Percentiles rank a stretch among this genome's conserved stretches.
These are phyloP conservation scores for Kluyveromyces marxianus DNA, from an alignment of 1,139 yeast genomes.

Conservation along the genomic window DNA sequence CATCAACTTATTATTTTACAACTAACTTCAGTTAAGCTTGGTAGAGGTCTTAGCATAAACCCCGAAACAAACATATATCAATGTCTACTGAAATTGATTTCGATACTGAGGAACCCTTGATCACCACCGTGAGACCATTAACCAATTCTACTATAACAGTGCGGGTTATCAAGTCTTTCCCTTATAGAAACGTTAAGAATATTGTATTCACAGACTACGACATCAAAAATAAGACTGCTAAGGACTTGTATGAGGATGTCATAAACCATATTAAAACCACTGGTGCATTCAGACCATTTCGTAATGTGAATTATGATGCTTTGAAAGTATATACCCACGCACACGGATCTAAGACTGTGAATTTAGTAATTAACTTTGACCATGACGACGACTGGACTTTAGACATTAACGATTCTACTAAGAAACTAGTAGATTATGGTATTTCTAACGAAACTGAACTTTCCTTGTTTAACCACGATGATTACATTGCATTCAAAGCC, in stretches of 20 bases:
- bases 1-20: no score
- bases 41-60: no score
- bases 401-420: slow-evolving; percentile 34
- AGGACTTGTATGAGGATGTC: slow-evolving; percentile 48
- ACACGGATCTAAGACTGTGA: slow-evolving; percentile 90
- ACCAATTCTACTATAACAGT: slow-evolving; percentile 63
- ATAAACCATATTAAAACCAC: slow-evolving; percentile 47
- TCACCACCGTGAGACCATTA: slow-evolving; percentile 31
- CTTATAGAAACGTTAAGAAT: slow-evolving; percentile 84
- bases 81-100: slow-evolving; percentile 13
- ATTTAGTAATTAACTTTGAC: slow-evolving; percentile 82
- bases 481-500: slow-evolving; percentile 58
- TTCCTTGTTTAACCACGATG: slow-evolving; percentile 62
- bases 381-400: slow-evolving; percentile 62
- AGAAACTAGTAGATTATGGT: slow-evolving; percentile 56
- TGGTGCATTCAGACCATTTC: slow-evolving; percentile 72
- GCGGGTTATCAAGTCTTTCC: slow-evolving; percentile 83
- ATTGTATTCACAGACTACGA: slow-evolving; percentile 66
- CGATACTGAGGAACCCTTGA: slow-evolving; percentile 32
- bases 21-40: no score
- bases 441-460: slow-evolving; percentile 87
- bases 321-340: slow-evolving; percentile 89
- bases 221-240: slow-evolving; percentile 61
- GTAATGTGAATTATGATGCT: slow-evolving; percentile 69
- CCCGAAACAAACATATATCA: no score